Conservation (phyloP, 163 green algal genomes). For the Coccomyxa subellipsoidea region DNA sequence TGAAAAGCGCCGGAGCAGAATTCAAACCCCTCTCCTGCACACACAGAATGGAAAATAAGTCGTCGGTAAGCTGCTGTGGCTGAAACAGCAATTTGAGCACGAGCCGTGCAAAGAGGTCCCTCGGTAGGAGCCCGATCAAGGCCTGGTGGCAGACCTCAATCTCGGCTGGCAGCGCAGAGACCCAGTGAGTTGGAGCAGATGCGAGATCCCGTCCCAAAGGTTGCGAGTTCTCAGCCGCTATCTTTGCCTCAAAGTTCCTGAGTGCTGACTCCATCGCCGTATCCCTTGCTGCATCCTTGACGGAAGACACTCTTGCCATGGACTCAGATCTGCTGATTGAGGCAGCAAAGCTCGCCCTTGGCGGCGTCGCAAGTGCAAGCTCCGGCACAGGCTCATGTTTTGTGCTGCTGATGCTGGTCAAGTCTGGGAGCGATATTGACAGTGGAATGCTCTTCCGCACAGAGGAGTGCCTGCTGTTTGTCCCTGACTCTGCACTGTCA, state of each 20-base stretch:
- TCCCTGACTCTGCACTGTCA: neutral
- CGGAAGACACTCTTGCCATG: neutral
- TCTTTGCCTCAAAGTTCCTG: neutral
- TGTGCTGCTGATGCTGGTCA: neutral
- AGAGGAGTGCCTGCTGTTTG: neutral
- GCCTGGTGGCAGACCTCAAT: neutral
- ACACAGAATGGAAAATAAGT: no score
- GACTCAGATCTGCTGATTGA: neutral
- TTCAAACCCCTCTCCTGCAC: neutral
- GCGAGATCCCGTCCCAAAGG: neutral
- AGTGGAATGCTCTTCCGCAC: neutral
- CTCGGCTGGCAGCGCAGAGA: neutral
- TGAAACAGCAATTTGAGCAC: no score
- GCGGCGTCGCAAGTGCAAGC: neutral
- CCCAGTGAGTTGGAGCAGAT: neutral
- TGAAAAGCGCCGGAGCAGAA: neutral
- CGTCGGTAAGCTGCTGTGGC: no score
- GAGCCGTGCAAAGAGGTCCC: no score
- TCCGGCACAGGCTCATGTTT: neutral
- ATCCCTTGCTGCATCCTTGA: neutral
- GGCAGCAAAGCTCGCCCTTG: neutral
- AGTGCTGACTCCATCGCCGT: neutral
- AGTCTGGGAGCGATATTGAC: neutral
- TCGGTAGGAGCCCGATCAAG: neutral
- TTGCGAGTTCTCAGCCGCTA: neutral